These are phyloP conservation scores for Pyrenochaeta sp. DNA, from an alignment of 2,329 filamentous ascomycete species.

Conservation along the genomic window DNA sequence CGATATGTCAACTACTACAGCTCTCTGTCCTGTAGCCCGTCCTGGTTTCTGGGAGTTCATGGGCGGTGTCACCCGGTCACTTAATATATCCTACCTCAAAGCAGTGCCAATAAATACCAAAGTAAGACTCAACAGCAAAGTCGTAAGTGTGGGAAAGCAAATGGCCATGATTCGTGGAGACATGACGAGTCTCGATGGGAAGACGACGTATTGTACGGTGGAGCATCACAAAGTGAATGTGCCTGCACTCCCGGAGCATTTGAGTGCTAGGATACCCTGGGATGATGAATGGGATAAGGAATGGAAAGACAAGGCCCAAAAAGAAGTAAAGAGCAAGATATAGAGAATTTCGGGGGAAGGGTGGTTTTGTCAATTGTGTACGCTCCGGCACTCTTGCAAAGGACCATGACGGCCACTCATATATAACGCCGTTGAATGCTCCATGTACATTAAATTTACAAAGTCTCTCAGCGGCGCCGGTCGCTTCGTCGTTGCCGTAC, in stretches of 20 bases:
- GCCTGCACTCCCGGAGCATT: conserved; percentile 51
- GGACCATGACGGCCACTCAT: background rate
- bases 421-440: conserved; percentile 22
- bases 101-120: conserved; percentile 57
- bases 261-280: conserved; percentile 51
- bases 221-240: conserved; percentile 62
- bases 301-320: conserved; percentile 22
- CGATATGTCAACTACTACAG: conserved; percentile 56
- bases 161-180: conserved; percentile 61
- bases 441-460: conserved; percentile 27
- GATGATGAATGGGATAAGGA: conserved; percentile 53
- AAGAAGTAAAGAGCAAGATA: conserved; percentile 25
- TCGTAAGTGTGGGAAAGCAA: conserved; percentile 57
- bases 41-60: conserved; percentile 62
- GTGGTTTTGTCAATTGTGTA: conserved; percentile 1
- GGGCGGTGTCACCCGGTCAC: conserved; percentile 58
- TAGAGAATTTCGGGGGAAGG: conserved; percentile 5
- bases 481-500: background rate
- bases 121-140: conserved; percentile 53
- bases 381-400: background rate
- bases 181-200: conserved; percentile 60
- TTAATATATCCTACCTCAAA: conserved; percentile 61
- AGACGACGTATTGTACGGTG: conserved; percentile 57
- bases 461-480: background rate
- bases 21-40: conserved; percentile 57